phyloP scores from a whole-genome alignment of 2,329 filamentous ascomycete genomes.

The Acrodontium crateriforme region DNA sequence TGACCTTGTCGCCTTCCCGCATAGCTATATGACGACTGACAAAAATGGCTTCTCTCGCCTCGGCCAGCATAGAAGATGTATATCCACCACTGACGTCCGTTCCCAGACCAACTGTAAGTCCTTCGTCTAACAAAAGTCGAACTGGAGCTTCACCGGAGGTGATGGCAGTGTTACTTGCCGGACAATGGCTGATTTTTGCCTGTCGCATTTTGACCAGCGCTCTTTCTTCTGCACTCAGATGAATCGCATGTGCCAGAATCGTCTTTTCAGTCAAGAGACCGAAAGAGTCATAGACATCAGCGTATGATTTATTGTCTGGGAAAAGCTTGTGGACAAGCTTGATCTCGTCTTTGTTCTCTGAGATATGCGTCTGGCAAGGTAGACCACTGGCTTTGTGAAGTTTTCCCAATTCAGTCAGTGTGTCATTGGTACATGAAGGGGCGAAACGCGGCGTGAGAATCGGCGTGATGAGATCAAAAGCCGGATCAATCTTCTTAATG shows the following conservation, averaged over 20 bases:
- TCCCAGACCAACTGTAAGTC: slow-evolving; percentile 69
- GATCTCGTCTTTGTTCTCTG: slow-evolving; percentile 66
- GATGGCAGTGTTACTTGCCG: slow-evolving; percentile 70
- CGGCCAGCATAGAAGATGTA: slow-evolving; percentile 64
- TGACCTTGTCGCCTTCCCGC: slow-evolving; percentile 16
- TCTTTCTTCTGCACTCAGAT: slow-evolving; percentile 56
- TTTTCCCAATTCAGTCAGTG: slow-evolving; percentile 49
- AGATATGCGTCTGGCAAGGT: slow-evolving; percentile 78
- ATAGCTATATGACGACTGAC: slow-evolving; percentile 61
- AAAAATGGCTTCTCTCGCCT: slow-evolving; percentile 67
- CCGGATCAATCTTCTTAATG: slow-evolving; percentile 52
- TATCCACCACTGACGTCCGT: slow-evolving; percentile 89
- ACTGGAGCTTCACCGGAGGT: slow-evolving; percentile 68
- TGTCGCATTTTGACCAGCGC: slow-evolving; percentile 45
- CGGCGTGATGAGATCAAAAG: slow-evolving; percentile 51
- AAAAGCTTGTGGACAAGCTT: slow-evolving; percentile 57
- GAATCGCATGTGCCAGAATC: slow-evolving; percentile 74
- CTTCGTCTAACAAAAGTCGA: slow-evolving; percentile 56
- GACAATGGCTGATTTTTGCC: slow-evolving; percentile 70
- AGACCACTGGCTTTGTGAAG: slow-evolving; percentile 50
- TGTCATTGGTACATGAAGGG: slow-evolving; percentile 37
- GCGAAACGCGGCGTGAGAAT: slow-evolving; percentile 63
- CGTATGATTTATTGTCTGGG: slow-evolving; percentile 50
- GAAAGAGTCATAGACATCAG: slow-evolving; percentile 62
- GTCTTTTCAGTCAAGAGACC: slow-evolving; percentile 58